Evolutionary conservation across 148 eudicot genomes (phyloP).

Genomic region (Silene conica): DNA sequence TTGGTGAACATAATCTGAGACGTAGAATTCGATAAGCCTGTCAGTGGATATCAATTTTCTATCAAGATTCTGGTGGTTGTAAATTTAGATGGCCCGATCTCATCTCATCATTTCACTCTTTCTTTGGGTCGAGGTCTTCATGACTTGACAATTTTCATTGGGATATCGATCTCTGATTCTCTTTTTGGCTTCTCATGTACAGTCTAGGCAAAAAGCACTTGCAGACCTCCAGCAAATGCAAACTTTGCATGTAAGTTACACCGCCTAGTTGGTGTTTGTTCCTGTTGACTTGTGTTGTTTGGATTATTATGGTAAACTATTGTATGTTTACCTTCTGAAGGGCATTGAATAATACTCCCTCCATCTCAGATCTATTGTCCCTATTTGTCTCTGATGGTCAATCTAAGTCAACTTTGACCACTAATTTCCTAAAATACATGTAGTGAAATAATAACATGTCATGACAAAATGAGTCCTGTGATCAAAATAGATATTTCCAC

Average conservation of each 20-base stretch:
- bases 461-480: no score
- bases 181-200: slow-evolving; percentile 26
- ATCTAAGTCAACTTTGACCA: not conserved
- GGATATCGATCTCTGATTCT: not conserved
- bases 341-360: not conserved
- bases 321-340: slow-evolving; percentile 1
- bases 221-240: slow-evolving; percentile 66
- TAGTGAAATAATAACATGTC: not conserved
- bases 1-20: not conserved
- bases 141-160: no score
- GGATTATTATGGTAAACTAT: not conserved
- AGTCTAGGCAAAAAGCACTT: slow-evolving; percentile 84
- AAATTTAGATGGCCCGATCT: not conserved
- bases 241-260: slow-evolving; percentile 59
- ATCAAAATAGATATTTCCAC: no score
- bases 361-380: not conserved
- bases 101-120: not conserved
- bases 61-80: not conserved
- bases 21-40: not conserved
- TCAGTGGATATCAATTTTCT: not conserved
- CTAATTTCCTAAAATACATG: not conserved
- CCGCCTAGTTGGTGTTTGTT: not conserved
- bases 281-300: not conserved
- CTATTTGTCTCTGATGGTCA: not conserved
- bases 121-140: not conserved